Evolutionary conservation across 2,329 filamentous ascomycete genomes (phyloP).

Genomic region (Arachnomyces sp.): DNA sequence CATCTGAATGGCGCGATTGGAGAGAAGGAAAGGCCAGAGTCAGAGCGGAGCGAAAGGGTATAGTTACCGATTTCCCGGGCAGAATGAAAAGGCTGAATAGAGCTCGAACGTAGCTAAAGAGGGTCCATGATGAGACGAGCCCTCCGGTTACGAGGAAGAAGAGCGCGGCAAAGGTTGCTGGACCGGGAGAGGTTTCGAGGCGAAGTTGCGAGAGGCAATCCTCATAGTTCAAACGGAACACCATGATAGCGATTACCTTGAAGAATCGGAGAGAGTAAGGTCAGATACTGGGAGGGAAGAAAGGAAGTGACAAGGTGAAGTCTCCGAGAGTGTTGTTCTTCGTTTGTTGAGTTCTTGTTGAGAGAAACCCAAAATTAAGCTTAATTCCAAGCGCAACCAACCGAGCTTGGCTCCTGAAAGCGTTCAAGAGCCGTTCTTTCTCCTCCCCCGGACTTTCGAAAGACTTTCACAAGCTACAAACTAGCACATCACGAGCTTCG

Average conservation of each 20-base stretch:
- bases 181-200: slow-evolving; percentile 27
- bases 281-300: not conserved
- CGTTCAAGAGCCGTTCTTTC: too few species aligned
- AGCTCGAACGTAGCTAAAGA: slow-evolving; percentile 54
- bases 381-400: not conserved
- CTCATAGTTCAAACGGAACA: slow-evolving; percentile 23
- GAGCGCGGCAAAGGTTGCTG: slow-evolving; percentile 28
- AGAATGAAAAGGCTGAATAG: slow-evolving; percentile 63
- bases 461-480: too few species aligned
- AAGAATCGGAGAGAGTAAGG: slow-evolving; percentile 2
- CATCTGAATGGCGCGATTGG: too few species aligned
- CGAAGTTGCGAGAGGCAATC: slow-evolving; percentile 28
- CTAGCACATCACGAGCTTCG: too few species aligned
- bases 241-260: slow-evolving; percentile 20
- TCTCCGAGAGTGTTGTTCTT: not conserved
- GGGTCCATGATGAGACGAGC: slow-evolving; percentile 50
- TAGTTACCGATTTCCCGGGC: slow-evolving; percentile 40
- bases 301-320: too few species aligned
- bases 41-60: not conserved
- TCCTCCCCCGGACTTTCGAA: too few species aligned
- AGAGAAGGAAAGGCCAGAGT: not conserved
- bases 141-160: slow-evolving; percentile 45
- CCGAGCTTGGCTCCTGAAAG: slow-evolving; percentile 1
- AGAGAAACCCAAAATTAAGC: not conserved
- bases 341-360: not conserved